phyloP scores from a whole-genome alignment of 176 grass and related monocot genomes.

The Carex pumila region DNA sequence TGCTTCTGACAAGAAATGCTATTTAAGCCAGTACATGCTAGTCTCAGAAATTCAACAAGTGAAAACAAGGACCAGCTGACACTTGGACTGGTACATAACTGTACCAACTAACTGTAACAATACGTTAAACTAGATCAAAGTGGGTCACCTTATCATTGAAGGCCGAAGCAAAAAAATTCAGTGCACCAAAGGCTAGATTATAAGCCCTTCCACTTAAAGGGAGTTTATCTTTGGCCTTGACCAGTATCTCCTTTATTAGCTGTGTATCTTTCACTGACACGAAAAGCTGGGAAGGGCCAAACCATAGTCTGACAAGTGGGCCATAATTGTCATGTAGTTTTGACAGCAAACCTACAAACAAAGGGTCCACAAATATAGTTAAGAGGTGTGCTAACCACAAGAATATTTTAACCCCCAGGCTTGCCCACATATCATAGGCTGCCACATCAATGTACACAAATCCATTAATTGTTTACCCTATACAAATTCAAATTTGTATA shows the following conservation, averaged over 20 bases:
- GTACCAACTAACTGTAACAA: not conserved
- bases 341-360: slow-evolving; percentile 51
- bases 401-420: not conserved
- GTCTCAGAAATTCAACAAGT: not conserved
- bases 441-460: not conserved
- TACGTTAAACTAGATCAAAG: not conserved
- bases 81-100: not conserved
- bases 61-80: not conserved
- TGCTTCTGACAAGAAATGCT: not conserved
- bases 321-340: slow-evolving; percentile 82
- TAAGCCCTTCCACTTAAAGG: slow-evolving; percentile 69
- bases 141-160: slow-evolving; percentile 62
- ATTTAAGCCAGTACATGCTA: not conserved
- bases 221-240: slow-evolving; percentile 87
- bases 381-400: not conserved
- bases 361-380: not conserved
- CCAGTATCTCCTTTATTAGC: slow-evolving; percentile 65
- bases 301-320: slow-evolving; percentile 75
- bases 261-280: slow-evolving; percentile 72
- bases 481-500: not conserved
- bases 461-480: no score
- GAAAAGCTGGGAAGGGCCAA: slow-evolving; percentile 79
- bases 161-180: slow-evolving; percentile 59
- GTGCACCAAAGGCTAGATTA: slow-evolving; percentile 79
- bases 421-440: not conserved